These are phyloP conservation scores for Microglena sp. DNA, from an alignment of 139 green algal species.

Conservation along the genomic window DNA sequence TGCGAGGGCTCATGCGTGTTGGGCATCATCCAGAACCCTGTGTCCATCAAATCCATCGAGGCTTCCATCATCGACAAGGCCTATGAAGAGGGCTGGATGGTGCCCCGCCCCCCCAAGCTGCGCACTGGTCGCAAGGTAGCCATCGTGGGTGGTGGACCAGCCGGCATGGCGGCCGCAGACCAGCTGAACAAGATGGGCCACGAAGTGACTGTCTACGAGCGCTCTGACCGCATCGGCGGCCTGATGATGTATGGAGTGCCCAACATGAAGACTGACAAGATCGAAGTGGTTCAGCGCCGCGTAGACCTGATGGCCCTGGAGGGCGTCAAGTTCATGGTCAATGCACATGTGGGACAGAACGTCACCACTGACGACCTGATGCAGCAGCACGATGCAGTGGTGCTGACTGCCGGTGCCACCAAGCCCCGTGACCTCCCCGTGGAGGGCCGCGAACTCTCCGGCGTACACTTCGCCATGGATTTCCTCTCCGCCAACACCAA, in stretches of 20 bases:
- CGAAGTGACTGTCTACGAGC: conserved; percentile 88
- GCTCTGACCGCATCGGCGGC: conserved; percentile 80
- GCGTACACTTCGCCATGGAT: conserved; percentile 96
- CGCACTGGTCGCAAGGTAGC: conserved; percentile 76
- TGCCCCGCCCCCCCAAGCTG: conserved; percentile 63
- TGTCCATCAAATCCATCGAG: conserved; percentile 96
- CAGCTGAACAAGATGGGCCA: conserved; percentile 96
- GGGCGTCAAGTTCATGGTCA: conserved; percentile 71
- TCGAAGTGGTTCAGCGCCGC: conserved; percentile 81
- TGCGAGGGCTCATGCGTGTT: conserved; percentile 92
- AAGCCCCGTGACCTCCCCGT: conserved; percentile 85
- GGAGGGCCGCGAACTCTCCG: conserved; percentile 52
- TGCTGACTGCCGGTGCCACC: conserved; percentile 87
- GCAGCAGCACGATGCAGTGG: conserved; percentile 54
- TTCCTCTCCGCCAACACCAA: conserved; percentile 92
- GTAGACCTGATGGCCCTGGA: conserved; percentile 90
- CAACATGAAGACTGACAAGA: conserved; percentile 98
- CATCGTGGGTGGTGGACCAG: conserved; percentile 80
- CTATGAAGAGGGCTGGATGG: conserved; percentile 92
- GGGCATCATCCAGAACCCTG: conserved; percentile 94
- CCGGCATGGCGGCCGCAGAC: conserved; percentile 86
- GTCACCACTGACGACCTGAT: conserved; percentile 46
- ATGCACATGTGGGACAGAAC: conserved; percentile 35
- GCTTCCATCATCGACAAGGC: conserved; percentile 89
- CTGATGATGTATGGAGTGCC: conserved; percentile 98